A percentile compares a stretch with the other conserved stretches of the same genome.
Conservation (phyloP, 164 flowering plant species). For the Santalum album region DNA sequence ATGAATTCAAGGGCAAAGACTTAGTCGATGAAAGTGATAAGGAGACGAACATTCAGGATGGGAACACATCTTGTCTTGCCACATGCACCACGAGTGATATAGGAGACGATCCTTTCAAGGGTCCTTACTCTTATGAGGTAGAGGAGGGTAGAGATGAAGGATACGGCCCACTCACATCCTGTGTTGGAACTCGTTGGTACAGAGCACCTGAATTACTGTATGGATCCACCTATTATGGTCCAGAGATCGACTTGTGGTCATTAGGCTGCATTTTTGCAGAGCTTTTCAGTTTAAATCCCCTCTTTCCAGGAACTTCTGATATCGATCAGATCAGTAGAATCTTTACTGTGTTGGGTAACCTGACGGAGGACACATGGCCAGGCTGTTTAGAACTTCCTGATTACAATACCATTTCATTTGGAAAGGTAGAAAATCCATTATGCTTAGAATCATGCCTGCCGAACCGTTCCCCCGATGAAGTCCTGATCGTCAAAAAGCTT, state of each 20-base stretch:
- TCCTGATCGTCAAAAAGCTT: conserved; percentile 45
- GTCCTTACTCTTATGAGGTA: conserved; percentile 35
- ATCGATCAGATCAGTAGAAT: conserved; percentile 84
- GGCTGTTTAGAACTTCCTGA: conserved; percentile 71
- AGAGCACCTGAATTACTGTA: conserved; percentile 86
- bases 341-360: conserved; percentile 55
- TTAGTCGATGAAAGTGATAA: conserved; percentile 34
- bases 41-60: conserved; percentile 42
- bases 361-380: conserved; percentile 65
- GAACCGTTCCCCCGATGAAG: conserved; percentile 47
- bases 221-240: conserved; percentile 70
- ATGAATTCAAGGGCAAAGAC: conserved; percentile 25
- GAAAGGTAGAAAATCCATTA: conserved; percentile 44
- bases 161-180: conserved; percentile 62
- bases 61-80: conserved; percentile 64
- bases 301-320: conserved; percentile 86
- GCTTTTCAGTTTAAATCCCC: conserved; percentile 68
- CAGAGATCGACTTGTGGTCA: conserved; percentile 86
- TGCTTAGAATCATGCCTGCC: conserved; percentile 59
- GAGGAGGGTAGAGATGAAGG: conserved; percentile 33
- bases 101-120: conserved; percentile 54
- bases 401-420: conserved; percentile 58
- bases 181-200: conserved; percentile 96
- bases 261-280: conserved; percentile 89
- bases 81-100: conserved; percentile 64